Evolutionary conservation across 2,329 filamentous ascomycete genomes (phyloP), one percentile per base, ranked within the genome.

Genomic region (Fusarium penzigii): DNA sequence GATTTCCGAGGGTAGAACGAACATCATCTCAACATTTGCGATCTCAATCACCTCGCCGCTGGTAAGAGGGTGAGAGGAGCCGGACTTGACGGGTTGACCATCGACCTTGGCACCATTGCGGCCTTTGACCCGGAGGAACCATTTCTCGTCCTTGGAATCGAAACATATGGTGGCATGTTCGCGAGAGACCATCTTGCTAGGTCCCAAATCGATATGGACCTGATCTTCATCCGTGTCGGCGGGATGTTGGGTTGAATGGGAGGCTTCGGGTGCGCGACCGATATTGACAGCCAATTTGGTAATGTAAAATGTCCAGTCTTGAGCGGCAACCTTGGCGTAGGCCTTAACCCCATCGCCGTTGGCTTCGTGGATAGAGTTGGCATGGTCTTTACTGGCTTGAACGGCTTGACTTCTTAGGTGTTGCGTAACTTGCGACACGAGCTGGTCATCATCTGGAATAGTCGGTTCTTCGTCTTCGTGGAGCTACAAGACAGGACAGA

Each of bases 21-120:
- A 99, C 79, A 97, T 93, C 94, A 99, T 99, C 75, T 99, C 93
- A 1, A 94, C 89, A 48, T 90, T 90, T 63, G 88, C 89, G 66
- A 97, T 90, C 67, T 96, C 92, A 52, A 99, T 87, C 41, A 97
- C 90, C 68, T 93, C 87, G 52, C 94, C 94, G 64, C 92, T 96
- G 40, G 85, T 84, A 25, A 99, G 80, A 29, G 83, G 75, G 34
- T 84, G 81, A 36, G 84, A 80, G 39, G 81, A 75, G 12, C 88
- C 87, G 46, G 86, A 80, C 65, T 88, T 89, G 50, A 95, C 75
- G 17, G 82, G 77, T 46, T 75, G 74, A 55, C 90, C 90, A 69
- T 99, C 90, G 17, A 97, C 78, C 65, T 90, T 90, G 43, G 96
- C 82, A 29, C 92, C 92, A 69, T 99, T 99, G 61, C 94, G 88